Evolutionary conservation across 441 rosid genomes (phyloP), one percentile per base, ranked within the genome.

Genomic region (Codiaeum variegatum): DNA sequence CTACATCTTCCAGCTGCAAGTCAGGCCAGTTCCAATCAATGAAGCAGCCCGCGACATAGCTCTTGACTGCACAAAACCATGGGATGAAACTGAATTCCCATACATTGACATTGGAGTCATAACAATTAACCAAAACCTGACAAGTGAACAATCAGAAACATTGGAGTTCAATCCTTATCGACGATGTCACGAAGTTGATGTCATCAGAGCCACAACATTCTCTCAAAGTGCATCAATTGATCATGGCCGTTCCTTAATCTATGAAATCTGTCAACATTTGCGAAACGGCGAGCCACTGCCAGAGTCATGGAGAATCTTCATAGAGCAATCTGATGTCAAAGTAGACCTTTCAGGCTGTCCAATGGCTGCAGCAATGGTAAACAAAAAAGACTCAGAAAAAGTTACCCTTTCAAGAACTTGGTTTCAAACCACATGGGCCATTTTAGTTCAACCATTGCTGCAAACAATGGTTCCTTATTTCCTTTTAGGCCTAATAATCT

Each of bases 151-250:
- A 72, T 84, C 89, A 10, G 92, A 88, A 75, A 75, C 55, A 18
- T 77, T 86, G 3, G 89, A 85, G 78, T 88, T 90, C 46, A 86
- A 90, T 72, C 94, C 94, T 55, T 86, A 83, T 61, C 61, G 83
- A 5, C 79, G 82, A 42, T 81, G 87, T 75, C 74, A 75, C 0
- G 87, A 84, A 73, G 61, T 90, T 46, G 94, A 90, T 63, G 85
- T 86, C 62, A 84, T 90, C 46, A 76, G 80, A 15, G 94, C 94
- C 28, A 76, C 84, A 18, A 80, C 90, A 5, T 73, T 83, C 75
- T 77, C 83, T 12, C 88, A 86, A 55, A 90, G 92, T 68, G 92
- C 94, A 66, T 90, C 94, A 4, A 90, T 88, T 42, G 94, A 90
- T 77, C 94, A 90, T 12, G 89, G 94, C 10, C 92, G 89, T 26